phyloP scores from a whole-genome alignment of 192 early-diverging fungal genomes.

The Coemansia sp. region DNA sequence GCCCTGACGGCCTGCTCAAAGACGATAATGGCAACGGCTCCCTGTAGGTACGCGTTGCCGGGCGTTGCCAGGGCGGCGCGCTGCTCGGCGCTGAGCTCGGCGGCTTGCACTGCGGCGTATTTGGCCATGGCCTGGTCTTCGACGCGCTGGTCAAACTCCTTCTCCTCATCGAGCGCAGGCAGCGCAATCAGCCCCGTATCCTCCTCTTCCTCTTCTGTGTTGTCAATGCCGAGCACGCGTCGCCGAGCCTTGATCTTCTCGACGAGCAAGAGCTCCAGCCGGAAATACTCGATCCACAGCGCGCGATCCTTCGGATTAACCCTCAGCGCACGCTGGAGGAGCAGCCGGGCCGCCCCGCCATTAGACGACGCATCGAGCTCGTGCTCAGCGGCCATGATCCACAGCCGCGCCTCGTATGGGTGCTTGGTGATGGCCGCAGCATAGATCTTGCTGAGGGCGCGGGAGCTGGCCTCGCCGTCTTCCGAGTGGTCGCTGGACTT shows the following conservation, averaged over 20 bases:
- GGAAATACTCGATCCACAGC: conserved; percentile 94
- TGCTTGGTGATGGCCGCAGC: conserved; percentile 83
- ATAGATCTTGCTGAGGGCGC: conserved; percentile 70
- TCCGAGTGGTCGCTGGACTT: conserved; percentile 33
- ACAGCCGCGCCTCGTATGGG: conserved; percentile 76
- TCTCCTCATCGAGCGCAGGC: conserved; percentile 57
- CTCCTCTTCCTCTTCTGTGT: conserved; percentile 31
- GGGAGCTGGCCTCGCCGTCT: conserved; percentile 36
- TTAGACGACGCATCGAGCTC: conserved; percentile 85
- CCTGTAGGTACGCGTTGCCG: conserved; percentile 65
- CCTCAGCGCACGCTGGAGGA: conserved; percentile 84
- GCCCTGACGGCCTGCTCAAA: conserved; percentile 77
- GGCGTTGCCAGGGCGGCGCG: conserved; percentile 43
- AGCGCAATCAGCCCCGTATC: conserved; percentile 56
- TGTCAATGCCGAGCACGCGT: conserved; percentile 70
- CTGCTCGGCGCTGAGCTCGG: conserved; percentile 36
- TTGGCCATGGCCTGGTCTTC: conserved; percentile 41
- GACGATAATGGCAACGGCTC: conserved; percentile 72
- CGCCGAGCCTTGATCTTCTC: conserved; percentile 82
- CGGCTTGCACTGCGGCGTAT: conserved; percentile 22
- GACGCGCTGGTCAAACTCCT: conserved; percentile 40
- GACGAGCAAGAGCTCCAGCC: conserved; percentile 84
- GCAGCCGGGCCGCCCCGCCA: conserved; percentile 70
- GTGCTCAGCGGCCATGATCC: conserved; percentile 88
- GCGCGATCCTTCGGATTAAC: conserved; percentile 67